Conservation (phyloP, 108 stramenopile species). For the Phaeodactylum tricornutum region DNA sequence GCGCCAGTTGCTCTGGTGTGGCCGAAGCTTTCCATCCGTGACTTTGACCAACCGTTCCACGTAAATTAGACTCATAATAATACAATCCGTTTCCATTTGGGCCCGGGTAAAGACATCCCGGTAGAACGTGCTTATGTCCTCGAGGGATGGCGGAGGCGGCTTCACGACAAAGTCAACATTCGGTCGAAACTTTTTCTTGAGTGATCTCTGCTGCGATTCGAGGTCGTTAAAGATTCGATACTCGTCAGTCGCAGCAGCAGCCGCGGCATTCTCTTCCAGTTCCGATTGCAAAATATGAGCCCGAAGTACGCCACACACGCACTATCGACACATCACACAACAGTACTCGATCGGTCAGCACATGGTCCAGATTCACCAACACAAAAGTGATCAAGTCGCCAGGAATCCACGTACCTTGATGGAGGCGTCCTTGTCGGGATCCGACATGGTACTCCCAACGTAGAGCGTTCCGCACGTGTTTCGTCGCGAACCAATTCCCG, state of each 20-base stretch:
- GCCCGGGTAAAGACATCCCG: slow-evolving; percentile 68
- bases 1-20: slow-evolving; percentile 74
- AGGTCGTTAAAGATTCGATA: slow-evolving; percentile 9
- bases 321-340: slow-evolving; percentile 17
- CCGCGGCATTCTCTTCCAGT: slow-evolving; percentile 23
- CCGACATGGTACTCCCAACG: slow-evolving; percentile 77
- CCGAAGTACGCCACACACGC: slow-evolving; percentile 84
- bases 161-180: slow-evolving; percentile 2
- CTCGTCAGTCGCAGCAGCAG: slow-evolving; percentile 37
- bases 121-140: slow-evolving; percentile 71
- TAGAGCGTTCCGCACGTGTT: slow-evolving; percentile 92
- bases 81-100: slow-evolving; percentile 91
- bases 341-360: neutral
- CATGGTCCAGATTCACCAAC: neutral
- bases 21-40: slow-evolving; percentile 66
- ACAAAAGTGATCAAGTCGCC: neutral
- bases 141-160: slow-evolving; percentile 33
- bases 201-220: slow-evolving; percentile 3
- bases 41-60: slow-evolving; percentile 89
- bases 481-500: slow-evolving; percentile 52
- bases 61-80: slow-evolving; percentile 94
- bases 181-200: neutral
- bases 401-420: slow-evolving; percentile 53
- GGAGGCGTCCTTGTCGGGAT: slow-evolving; percentile 91
- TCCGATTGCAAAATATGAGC: slow-evolving; percentile 68